Conservation (phyloP, 2,329 filamentous ascomycete species). For the Grosmannia huntii region DNA sequence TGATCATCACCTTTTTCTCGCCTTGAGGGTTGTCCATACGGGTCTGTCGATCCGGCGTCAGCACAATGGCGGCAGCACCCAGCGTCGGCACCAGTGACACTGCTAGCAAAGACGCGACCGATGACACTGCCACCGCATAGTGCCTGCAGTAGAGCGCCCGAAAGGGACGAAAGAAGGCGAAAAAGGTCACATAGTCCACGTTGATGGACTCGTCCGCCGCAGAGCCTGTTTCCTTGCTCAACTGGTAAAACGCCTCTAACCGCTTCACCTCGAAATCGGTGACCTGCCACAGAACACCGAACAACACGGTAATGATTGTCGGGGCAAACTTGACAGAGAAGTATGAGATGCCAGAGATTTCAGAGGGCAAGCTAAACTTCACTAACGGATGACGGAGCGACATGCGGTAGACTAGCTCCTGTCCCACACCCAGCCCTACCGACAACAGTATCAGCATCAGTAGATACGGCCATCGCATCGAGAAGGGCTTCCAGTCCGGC, state of each 20-base stretch:
- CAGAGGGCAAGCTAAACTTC: conserved; percentile 33
- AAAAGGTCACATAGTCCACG: conserved; percentile 59
- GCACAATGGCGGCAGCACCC: conserved; percentile 47
- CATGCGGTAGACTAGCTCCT: conserved; percentile 42
- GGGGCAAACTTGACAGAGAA: conserved; percentile 53
- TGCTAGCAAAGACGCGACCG: conserved; percentile 50
- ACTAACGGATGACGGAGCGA: conserved; percentile 33
- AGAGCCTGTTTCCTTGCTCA: conserved; percentile 47
- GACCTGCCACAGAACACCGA: conserved; percentile 53
- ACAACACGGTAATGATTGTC: conserved; percentile 47
- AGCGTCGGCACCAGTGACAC: conserved; percentile 58
- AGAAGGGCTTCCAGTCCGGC: conserved; percentile 54
- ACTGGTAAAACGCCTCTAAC: conserved; percentile 54
- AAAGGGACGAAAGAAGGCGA: conserved; percentile 52
- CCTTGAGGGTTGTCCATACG: conserved; percentile 28
- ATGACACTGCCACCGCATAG: conserved; percentile 56
- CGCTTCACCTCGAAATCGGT: conserved; percentile 54
- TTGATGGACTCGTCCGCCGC: conserved; percentile 55
- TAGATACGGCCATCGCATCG: conserved; percentile 52
- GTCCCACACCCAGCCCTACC: conserved; percentile 32
- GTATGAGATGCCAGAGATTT: conserved; percentile 39
- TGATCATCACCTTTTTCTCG: conserved; percentile 42
- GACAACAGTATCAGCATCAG: conserved; percentile 40
- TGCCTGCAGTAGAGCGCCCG: conserved; percentile 49
- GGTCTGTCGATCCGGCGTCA: conserved; percentile 37